Evolutionary conservation across 306 rosid species (phyloP).

Genomic region (Vigna reflexopilosa): DNA sequence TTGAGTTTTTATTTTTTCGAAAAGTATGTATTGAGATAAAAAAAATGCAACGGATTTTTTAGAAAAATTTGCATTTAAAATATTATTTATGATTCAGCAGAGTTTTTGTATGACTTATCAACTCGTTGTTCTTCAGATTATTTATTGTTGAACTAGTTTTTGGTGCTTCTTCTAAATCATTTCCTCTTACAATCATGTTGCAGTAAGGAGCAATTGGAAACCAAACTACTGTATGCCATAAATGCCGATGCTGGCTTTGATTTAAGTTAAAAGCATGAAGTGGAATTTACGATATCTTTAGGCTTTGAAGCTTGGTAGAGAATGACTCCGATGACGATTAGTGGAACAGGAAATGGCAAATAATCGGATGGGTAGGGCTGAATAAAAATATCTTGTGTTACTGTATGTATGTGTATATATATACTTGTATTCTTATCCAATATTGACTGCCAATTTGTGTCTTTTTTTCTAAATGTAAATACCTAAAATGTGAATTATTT

Average conservation of each 20-base stretch:
- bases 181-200: conserved; percentile 34
- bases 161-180: not conserved
- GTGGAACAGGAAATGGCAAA: not conserved
- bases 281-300: not conserved
- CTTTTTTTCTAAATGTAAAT: conserved; percentile 22
- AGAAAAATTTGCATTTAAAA: no score
- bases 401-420: not conserved
- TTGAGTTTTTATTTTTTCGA: not conserved
- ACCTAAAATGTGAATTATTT: conserved; percentile 17
- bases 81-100: not conserved
- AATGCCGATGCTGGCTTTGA: conserved; percentile 97
- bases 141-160: not conserved
- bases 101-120: not conserved
- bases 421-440: not conserved
- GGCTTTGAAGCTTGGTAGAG: conserved; percentile 7
- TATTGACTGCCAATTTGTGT: not conserved
- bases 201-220: conserved; percentile 94
- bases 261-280: conserved; percentile 66
- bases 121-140: not conserved
- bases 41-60: no score
- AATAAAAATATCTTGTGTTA: not conserved
- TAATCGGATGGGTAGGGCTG: not conserved
- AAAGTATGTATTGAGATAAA: not conserved
- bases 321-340: not conserved
- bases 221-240: conserved; percentile 85